phyloP scores from a whole-genome alignment of 78 protist genomes.

The Dictyostelium intermedium region DNA sequence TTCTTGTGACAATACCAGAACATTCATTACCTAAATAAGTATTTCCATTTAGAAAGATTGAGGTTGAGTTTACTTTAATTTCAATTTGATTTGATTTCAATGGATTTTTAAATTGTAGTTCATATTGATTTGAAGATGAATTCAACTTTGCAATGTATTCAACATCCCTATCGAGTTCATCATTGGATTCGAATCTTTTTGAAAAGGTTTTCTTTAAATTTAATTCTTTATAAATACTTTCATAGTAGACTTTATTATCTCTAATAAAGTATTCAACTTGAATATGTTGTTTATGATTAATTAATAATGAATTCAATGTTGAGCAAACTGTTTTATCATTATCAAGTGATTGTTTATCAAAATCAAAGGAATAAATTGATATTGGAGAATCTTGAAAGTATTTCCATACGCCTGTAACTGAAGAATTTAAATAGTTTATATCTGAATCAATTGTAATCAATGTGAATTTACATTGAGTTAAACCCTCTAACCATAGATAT shows the following conservation, averaged over 20 bases:
- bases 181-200: neutral
- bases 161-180: too few species aligned
- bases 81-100: too few species aligned
- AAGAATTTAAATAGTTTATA: neutral
- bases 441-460: too few species aligned
- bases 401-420: neutral
- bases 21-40: slow-evolving; percentile 9
- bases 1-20: slow-evolving; percentile 16
- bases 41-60: too few species aligned
- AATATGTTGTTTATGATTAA: neutral
- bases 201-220: neutral
- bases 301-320: neutral
- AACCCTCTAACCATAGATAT: neutral
- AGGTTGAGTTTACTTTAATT: too few species aligned
- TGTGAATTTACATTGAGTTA: neutral
- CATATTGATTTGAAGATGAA: too few species aligned
- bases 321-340: neutral
- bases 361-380: neutral
- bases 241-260: neutral
- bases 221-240: neutral
- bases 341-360: neutral
- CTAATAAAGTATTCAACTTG: neutral
- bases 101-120: too few species aligned
- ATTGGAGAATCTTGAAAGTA: neutral
- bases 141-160: too few species aligned